phyloP scores from a whole-genome alignment of 371 early-diverging fungal genomes.

The Mortierella sp. region DNA sequence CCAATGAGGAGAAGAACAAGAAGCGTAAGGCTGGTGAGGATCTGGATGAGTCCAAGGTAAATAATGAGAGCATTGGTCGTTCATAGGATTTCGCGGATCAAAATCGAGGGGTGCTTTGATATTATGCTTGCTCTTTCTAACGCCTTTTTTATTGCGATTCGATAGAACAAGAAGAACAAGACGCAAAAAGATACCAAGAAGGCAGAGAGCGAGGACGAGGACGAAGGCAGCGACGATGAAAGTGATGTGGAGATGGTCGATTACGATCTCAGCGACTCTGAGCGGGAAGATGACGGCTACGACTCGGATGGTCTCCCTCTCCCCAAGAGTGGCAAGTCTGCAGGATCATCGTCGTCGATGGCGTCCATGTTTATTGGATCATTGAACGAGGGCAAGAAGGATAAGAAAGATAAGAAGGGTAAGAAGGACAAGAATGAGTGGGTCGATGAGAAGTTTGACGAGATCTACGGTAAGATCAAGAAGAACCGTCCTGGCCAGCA shows the following conservation, averaged over 20 bases:
- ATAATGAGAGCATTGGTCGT: not conserved
- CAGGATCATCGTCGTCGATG: conserved; percentile 18
- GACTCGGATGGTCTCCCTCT: conserved; percentile 56
- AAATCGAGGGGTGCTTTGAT: not conserved
- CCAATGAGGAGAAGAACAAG: conserved; percentile 45
- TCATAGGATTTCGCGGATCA: conserved; percentile 11
- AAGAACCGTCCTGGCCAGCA: conserved; percentile 67
- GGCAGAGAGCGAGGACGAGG: conserved; percentile 14
- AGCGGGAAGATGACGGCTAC: conserved; percentile 47
- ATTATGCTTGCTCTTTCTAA: not conserved
- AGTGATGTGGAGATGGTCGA: conserved; percentile 35
- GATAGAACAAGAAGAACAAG: conserved; percentile 38
- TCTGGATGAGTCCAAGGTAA: conserved; percentile 32
- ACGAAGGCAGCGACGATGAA: conserved; percentile 16
- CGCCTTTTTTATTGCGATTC: not conserved
- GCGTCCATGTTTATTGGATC: conserved; percentile 53
- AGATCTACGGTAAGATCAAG: conserved; percentile 58
- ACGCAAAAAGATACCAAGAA: conserved; percentile 33
- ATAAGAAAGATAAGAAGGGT: conserved; percentile 58
- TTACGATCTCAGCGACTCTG: conserved; percentile 35
- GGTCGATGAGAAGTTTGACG: conserved; percentile 61
- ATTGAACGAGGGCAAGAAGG: conserved; percentile 44
- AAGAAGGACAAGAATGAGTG: conserved; percentile 62
- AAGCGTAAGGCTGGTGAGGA: conserved; percentile 29
- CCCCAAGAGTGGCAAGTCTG: conserved; percentile 28